These are phyloP conservation scores for Pezizomycotina sp. DNA, from an alignment of 2,329 filamentous ascomycete species.

Conservation along the genomic window DNA sequence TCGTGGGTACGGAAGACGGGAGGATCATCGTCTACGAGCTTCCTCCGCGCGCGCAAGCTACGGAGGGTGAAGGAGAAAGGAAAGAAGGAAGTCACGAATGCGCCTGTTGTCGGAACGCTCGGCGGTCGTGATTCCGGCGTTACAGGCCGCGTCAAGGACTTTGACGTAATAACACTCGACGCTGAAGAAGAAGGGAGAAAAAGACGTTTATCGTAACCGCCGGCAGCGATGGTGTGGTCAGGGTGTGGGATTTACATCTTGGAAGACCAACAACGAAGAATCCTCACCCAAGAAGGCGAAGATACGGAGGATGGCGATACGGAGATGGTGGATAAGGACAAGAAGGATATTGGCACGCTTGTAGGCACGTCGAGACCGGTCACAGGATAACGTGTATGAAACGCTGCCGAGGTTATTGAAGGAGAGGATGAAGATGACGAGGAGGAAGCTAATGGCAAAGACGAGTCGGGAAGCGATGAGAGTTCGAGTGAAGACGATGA, in stretches of 20 bases:
- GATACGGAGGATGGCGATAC: no score
- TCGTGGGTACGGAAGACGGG: constrained; percentile 79
- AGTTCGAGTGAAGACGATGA: constrained; percentile 7
- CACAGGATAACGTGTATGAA: no score
- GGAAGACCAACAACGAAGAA: constrained; percentile 1
- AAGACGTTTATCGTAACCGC: constrained; percentile 50
- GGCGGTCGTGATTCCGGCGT: constrained; percentile 57
- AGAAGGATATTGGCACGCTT: no score
- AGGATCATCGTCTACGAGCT: constrained; percentile 52
- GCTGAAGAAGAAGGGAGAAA: constrained; percentile 29
- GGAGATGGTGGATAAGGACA: no score
- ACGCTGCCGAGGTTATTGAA: no score
- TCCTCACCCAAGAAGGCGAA: background rate
- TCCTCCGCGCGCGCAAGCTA: constrained; percentile 27
- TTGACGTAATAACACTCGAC: constrained; percentile 40
- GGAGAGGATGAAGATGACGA: constrained; percentile 5
- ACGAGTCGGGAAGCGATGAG: constrained; percentile 5
- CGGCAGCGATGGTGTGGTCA: constrained; percentile 72
- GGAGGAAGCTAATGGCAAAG: constrained; percentile 2
- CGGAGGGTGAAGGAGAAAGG: constrained; percentile 27
- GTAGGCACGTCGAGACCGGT: no score
- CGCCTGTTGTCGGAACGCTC: constrained; percentile 50
- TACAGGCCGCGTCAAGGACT: constrained; percentile 69
- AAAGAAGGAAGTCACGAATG: constrained; percentile 41
- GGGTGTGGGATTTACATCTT: constrained; percentile 49